phyloP scores from a whole-genome alignment of 2,329 filamentous ascomycete genomes.

The Colletotrichum horii region DNA sequence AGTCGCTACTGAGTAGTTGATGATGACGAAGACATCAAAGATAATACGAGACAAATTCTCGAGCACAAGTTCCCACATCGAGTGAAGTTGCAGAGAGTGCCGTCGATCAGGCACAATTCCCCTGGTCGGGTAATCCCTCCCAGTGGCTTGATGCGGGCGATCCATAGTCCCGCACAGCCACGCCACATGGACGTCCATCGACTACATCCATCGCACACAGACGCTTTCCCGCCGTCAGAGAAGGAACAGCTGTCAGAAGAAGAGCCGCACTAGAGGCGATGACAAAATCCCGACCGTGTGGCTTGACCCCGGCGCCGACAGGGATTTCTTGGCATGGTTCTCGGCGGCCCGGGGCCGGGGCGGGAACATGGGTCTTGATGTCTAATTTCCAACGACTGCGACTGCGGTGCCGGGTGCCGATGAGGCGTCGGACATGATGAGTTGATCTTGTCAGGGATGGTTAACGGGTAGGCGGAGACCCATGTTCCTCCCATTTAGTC shows the following conservation, averaged over 20 bases:
- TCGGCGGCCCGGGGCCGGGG: background rate
- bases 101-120: background rate
- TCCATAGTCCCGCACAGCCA: background rate
- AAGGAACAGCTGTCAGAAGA: background rate
- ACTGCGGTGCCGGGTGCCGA: background rate
- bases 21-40: background rate
- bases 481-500: too few relatives aligned
- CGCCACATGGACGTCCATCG: background rate
- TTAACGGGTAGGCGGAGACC: too few relatives aligned
- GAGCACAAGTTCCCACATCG: background rate
- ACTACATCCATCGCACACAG: background rate
- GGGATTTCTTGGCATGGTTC: background rate
- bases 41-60: constrained; percentile 6
- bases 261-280: background rate
- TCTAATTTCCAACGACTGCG: background rate
- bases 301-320: background rate
- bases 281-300: background rate
- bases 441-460: too few relatives aligned
- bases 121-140: background rate
- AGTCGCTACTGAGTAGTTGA: constrained; percentile 25
- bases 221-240: background rate
- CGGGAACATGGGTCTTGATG: background rate
- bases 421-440: background rate
- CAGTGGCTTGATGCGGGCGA: background rate
- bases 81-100: background rate